Evolutionary conservation across 2,329 filamentous ascomycete genomes (phyloP).

Genomic region (Clarireedia monteithiana): DNA sequence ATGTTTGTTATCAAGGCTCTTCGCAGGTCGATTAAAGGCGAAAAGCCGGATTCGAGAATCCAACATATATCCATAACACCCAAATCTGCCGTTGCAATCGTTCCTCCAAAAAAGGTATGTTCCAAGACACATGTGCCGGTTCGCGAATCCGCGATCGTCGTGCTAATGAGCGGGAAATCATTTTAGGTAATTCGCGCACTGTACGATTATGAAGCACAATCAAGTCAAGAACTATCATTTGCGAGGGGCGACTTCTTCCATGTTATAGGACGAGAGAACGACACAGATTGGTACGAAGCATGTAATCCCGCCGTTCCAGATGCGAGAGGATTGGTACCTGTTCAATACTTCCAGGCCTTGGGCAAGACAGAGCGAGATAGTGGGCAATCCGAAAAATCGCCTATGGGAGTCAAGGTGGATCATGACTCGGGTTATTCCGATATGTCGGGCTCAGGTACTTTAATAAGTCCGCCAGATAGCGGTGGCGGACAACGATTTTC

Average conservation of each 20-base stretch:
- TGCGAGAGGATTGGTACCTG: slow-evolving; percentile 85
- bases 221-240: slow-evolving; percentile 76
- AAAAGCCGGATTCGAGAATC: slow-evolving; percentile 50
- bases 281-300: slow-evolving; percentile 94
- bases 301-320: slow-evolving; percentile 87
- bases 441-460: slow-evolving; percentile 28
- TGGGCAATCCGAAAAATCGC: slow-evolving; percentile 55
- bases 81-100: slow-evolving; percentile 62
- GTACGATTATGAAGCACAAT: slow-evolving; percentile 80
- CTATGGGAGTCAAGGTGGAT: slow-evolving; percentile 50
- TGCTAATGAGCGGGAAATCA: not conserved
- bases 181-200: slow-evolving; percentile 89
- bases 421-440: slow-evolving; percentile 91
- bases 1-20: slow-evolving; percentile 40
- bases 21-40: slow-evolving; percentile 62
- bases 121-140: slow-evolving; percentile 4
- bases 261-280: slow-evolving; percentile 92
- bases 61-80: slow-evolving; percentile 60
- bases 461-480: slow-evolving; percentile 24
- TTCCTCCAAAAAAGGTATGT: slow-evolving; percentile 65
- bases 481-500: slow-evolving; percentile 30
- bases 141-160: not conserved
- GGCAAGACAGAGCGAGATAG: slow-evolving; percentile 91
- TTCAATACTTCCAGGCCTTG: slow-evolving; percentile 85
- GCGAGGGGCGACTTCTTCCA: slow-evolving; percentile 96